Conservation (phyloP, 768 basidiomycete genomes). For the Clavulina sp. region DNA sequence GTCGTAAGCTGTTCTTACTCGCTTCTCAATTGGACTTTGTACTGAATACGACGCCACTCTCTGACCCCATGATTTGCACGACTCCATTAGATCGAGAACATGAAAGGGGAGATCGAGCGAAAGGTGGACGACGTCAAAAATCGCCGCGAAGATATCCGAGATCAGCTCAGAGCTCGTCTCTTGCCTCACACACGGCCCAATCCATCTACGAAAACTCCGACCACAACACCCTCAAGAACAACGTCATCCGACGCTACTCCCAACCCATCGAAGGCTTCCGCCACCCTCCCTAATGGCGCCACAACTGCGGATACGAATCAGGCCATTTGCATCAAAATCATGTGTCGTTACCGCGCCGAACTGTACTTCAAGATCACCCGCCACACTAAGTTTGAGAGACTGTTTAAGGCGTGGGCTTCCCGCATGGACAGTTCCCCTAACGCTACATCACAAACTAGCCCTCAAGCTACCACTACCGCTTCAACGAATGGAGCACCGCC, state of each 20-base stretch:
- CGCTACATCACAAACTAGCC: neutral
- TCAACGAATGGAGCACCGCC: neutral
- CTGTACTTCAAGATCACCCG: conserved; percentile 87
- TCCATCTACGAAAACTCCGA: neutral
- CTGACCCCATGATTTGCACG: neutral
- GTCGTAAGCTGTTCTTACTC: conserved; percentile 31
- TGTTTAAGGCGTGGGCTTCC: conserved; percentile 79
- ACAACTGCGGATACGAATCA: conserved; percentile 61
- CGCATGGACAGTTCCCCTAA: conserved; percentile 42
- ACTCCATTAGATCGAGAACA: conserved; percentile 41
- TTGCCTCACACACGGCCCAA: neutral
- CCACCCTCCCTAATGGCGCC: neutral
- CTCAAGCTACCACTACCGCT: neutral
- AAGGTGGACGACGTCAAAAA: conserved; percentile 64
- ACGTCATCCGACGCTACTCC: neutral
- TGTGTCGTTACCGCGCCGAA: conserved; percentile 78
- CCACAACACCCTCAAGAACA: neutral
- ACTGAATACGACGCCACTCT: neutral
- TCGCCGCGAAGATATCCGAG: conserved; percentile 25
- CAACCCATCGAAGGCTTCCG: neutral
- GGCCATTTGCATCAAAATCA: conserved; percentile 75
- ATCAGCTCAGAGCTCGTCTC: neutral
- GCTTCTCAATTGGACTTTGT: neutral
- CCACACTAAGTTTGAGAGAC: conserved; percentile 66
- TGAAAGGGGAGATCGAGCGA: conserved; percentile 69